These are phyloP conservation scores for Trametes versicolor DNA, from an alignment of 1,284 basidiomycete species.

Conservation along the genomic window DNA sequence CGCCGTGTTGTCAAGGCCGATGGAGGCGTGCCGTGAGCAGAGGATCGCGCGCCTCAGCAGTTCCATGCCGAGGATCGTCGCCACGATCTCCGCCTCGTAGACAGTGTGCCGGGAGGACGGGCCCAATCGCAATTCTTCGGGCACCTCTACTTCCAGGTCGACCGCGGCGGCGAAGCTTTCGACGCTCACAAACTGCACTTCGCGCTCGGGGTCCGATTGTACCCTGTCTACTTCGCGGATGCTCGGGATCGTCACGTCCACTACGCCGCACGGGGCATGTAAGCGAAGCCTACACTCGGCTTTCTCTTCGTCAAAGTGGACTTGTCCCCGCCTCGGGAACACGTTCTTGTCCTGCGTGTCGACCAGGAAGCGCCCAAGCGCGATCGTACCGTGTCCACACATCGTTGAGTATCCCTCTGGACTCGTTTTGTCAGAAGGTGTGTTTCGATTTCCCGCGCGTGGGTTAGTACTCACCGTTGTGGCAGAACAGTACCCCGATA, in stretches of 20 bases:
- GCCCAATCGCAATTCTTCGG: conserved; percentile 41
- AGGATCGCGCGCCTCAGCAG: conserved; percentile 9
- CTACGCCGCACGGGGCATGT: conserved; percentile 53
- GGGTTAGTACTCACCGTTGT: conserved; percentile 51
- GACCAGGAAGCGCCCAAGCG: conserved; percentile 54
- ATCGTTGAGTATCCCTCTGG: conserved; percentile 59
- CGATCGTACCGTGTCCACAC: conserved; percentile 58
- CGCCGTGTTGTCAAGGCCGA: conserved; percentile 29
- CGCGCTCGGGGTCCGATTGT: conserved; percentile 42
- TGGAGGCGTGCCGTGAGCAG: not conserved
- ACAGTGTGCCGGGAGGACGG: conserved; percentile 40
- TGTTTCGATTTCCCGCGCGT: not conserved
- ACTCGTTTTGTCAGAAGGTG: not conserved
- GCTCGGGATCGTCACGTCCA: conserved; percentile 46
- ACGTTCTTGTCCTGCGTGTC: conserved; percentile 46
- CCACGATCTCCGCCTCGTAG: conserved; percentile 45
- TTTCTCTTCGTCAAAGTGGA: conserved; percentile 36
- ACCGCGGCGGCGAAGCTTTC: conserved; percentile 47
- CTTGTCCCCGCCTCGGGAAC: conserved; percentile 47
- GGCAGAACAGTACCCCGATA: conserved; percentile 56
- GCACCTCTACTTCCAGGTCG: conserved; percentile 43
- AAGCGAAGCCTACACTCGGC: conserved; percentile 42
- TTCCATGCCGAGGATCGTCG: conserved; percentile 29
- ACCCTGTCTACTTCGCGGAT: conserved; percentile 27
- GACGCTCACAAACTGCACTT: conserved; percentile 50